Evolutionary conservation across 192 early-diverging fungal species (phyloP).

Genomic region (Coemansia sp.): DNA sequence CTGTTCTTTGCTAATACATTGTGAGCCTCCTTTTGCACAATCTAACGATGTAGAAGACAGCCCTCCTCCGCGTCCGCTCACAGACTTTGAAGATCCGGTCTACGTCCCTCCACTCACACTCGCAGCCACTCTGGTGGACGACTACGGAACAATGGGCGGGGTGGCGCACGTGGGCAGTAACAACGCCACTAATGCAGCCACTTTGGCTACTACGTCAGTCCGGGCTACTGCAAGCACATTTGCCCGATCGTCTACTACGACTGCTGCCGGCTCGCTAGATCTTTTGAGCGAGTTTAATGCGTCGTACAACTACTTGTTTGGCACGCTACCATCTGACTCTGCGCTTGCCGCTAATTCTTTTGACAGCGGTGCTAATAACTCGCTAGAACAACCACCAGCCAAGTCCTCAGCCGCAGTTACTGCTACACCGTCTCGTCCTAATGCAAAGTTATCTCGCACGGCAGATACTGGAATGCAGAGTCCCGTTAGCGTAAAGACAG

Average conservation of each 20-base stretch:
- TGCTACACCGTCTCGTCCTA: background rate
- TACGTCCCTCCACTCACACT: constrained; percentile 57
- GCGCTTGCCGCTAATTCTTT: background rate
- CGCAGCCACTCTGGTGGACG: constrained; percentile 46
- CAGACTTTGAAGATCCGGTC: constrained; percentile 49
- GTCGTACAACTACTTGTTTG: constrained; percentile 49
- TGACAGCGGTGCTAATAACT: background rate
- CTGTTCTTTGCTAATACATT: constrained; percentile 6
- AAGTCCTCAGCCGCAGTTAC: background rate
- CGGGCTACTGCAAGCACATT: constrained; percentile 14
- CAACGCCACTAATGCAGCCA: constrained; percentile 1
- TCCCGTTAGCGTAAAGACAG: constrained; percentile 24
- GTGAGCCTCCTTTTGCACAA: background rate
- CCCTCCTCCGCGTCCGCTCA: constrained; percentile 43
- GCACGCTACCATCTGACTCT: constrained; percentile 30
- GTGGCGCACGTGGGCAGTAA: constrained; percentile 7
- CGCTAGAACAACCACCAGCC: background rate
- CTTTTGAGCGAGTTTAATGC: constrained; percentile 49
- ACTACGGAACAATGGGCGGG: constrained; percentile 23
- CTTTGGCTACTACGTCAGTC: constrained; percentile 6
- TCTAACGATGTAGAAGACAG: constrained; percentile 41
- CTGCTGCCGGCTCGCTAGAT: constrained; percentile 11
- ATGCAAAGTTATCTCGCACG: background rate
- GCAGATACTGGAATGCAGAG: constrained; percentile 28
- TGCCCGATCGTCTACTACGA: background rate